Evolutionary conservation across 2,329 filamentous ascomycete genomes (phyloP).

Genomic region (Myrmaecium sp.): DNA sequence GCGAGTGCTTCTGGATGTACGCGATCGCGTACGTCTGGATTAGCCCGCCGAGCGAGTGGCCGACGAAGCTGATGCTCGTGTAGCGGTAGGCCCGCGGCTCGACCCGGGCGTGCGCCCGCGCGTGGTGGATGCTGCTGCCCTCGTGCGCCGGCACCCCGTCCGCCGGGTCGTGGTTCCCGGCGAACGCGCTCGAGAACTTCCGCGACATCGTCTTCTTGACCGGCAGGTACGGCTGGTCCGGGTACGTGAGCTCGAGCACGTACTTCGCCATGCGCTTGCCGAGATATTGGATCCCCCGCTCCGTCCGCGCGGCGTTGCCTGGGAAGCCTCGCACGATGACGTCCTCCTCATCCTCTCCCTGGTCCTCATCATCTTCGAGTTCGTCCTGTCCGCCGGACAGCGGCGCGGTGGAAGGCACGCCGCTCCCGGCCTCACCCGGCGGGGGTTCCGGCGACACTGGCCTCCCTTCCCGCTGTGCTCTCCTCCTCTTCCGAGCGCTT

Average conservation of each 20-base stretch:
- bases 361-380: slow-evolving; percentile 26
- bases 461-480: slow-evolving; percentile 8
- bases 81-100: slow-evolving; percentile 55
- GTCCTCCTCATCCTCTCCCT: slow-evolving; percentile 59
- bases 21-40: slow-evolving; percentile 89
- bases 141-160: slow-evolving; percentile 38
- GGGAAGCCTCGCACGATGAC: slow-evolving; percentile 81
- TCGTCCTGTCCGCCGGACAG: slow-evolving; percentile 34
- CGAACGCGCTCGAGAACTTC: slow-evolving; percentile 31
- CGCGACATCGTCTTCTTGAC: slow-evolving; percentile 35
- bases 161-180: slow-evolving; percentile 23
- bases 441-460: slow-evolving; percentile 1
- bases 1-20: slow-evolving; percentile 92
- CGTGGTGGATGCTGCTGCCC: slow-evolving; percentile 42
- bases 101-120: slow-evolving; percentile 22
- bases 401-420: slow-evolving; percentile 27
- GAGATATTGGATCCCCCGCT: slow-evolving; percentile 90
- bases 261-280: slow-evolving; percentile 89
- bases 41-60: slow-evolving; percentile 76
- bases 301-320: slow-evolving; percentile 79
- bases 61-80: slow-evolving; percentile 89
- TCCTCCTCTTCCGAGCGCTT: slow-evolving; percentile 44
- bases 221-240: slow-evolving; percentile 78
- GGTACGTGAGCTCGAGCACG: slow-evolving; percentile 77
- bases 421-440: slow-evolving; percentile 2